Percentiles rank a stretch among this genome's conserved stretches.
Conservation (phyloP, 148 eudicot species). For the Suaeda aralocaspica region DNA sequence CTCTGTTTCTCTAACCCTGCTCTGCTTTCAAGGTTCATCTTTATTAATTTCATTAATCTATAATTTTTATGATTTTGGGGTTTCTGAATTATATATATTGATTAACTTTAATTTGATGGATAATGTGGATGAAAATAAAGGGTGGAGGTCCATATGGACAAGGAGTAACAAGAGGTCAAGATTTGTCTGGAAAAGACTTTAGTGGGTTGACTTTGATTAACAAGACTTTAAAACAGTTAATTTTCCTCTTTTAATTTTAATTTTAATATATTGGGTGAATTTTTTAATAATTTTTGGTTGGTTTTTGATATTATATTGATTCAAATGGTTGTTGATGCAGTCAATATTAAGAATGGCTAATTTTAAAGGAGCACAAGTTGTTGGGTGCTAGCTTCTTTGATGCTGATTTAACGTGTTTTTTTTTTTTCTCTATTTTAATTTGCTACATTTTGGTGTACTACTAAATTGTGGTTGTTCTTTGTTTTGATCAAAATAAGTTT, state of each 20-base stretch:
- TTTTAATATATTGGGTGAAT: not conserved
- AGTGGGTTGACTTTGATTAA: slow-evolving; percentile 80
- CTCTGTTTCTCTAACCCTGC: slow-evolving; percentile 76
- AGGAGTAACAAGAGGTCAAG: slow-evolving; percentile 95
- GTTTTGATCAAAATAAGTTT: not conserved
- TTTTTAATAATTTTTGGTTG: slow-evolving; percentile 9
- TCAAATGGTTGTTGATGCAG: slow-evolving; percentile 29
- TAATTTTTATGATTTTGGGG: not conserved
- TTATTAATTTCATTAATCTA: not conserved
- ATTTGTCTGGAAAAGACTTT: slow-evolving; percentile 82
- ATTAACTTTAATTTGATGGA: not conserved
- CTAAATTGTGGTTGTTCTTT: not conserved
- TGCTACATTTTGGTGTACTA: not conserved
- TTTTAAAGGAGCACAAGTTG: slow-evolving; percentile 81
- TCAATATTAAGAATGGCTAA: slow-evolving; percentile 88
- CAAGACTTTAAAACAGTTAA: slow-evolving; percentile 94
- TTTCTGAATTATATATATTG: not conserved
- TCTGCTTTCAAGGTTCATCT: slow-evolving; percentile 69
- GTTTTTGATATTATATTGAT: not conserved
- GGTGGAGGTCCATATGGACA: slow-evolving; percentile 98
- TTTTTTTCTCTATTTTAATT: not conserved
- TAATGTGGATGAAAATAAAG: slow-evolving; percentile 25
- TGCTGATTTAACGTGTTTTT: slow-evolving; percentile 87
- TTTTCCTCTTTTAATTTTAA: not conserved
- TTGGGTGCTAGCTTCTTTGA: slow-evolving; percentile 98